Percentiles rank a stretch among this genome's conserved stretches.
phyloP scores from a whole-genome alignment of 2,329 filamentous ascomycete species.

The Escovopsis sp. region DNA sequence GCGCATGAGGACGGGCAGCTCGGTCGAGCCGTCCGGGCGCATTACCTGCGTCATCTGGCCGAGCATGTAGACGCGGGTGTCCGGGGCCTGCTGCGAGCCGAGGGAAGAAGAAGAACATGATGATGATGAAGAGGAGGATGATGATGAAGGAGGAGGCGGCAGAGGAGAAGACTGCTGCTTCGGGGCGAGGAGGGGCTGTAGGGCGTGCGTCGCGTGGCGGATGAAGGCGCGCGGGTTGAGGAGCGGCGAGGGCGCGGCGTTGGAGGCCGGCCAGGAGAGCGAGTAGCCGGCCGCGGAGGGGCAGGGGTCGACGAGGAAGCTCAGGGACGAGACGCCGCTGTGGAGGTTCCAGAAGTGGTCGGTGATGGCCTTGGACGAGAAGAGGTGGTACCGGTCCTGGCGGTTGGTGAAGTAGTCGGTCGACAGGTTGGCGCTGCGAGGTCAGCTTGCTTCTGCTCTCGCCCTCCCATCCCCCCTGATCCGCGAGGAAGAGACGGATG shows the following conservation, averaged over 20 bases:
- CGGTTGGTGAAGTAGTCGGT: conserved; percentile 93
- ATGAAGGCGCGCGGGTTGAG: conserved; percentile 56
- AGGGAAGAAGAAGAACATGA: conserved; percentile 51
- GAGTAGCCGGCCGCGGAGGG: conserved; percentile 40
- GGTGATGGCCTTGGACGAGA: conserved; percentile 63
- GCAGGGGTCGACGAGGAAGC: conserved; percentile 61
- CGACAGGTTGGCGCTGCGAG: conserved; percentile 61
- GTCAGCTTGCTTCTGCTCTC: no score
- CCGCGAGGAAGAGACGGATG: no score
- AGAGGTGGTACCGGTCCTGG: conserved; percentile 87
- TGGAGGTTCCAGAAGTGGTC: conserved; percentile 74
- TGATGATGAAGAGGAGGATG: conserved; percentile 51
- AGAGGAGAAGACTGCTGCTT: conserved; percentile 34
- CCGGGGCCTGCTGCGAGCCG: conserved; percentile 34
- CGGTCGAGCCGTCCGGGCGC: conserved; percentile 67
- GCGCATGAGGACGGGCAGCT: conserved; percentile 65
- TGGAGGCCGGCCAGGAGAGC: conserved; percentile 59
- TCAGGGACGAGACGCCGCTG: conserved; percentile 60
- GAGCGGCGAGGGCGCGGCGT: conserved; percentile 62
- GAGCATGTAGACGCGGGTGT: conserved; percentile 74
- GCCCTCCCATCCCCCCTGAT: no score
- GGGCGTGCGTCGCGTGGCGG: conserved; percentile 46
- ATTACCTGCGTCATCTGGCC: conserved; percentile 80
- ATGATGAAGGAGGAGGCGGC: conserved; percentile 60
- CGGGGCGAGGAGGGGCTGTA: conserved; percentile 50